phyloP scores from a whole-genome alignment of 371 early-diverging fungal genomes.

The Mucor circinelloides region DNA sequence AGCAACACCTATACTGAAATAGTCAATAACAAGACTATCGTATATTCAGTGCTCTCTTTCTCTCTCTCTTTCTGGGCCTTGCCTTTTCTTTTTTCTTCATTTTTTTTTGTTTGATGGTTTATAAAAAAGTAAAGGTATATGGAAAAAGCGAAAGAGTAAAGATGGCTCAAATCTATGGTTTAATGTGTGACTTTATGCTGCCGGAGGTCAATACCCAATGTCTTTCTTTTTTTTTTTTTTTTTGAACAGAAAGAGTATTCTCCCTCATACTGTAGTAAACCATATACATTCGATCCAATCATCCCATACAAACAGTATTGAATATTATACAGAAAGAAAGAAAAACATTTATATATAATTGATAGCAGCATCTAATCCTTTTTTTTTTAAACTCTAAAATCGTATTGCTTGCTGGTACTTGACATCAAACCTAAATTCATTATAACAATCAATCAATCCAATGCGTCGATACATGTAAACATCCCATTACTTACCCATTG shows the following conservation, averaged over 20 bases:
- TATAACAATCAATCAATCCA: not conserved
- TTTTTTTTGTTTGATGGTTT: not conserved
- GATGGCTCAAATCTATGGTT: not conserved
- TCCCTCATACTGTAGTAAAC: too few relatives aligned
- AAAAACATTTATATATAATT: not conserved
- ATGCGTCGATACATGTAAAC: too few relatives aligned
- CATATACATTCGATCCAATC: too few relatives aligned
- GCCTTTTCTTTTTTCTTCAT: not conserved
- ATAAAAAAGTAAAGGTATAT: not conserved
- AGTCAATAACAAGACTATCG: not conserved
- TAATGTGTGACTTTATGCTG: not conserved
- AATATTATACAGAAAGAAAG: not conserved
- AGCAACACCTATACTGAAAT: constrained; percentile 73
- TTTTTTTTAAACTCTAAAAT: constrained; percentile 17
- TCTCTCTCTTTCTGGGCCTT: not conserved
- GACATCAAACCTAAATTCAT: constrained; percentile 48
- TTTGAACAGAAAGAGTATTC: too few relatives aligned
- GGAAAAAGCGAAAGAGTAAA: not conserved
- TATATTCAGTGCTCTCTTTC: not conserved
- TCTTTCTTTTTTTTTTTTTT: too few relatives aligned
- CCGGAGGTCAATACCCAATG: not conserved
- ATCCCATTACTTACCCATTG: constrained; percentile 62
- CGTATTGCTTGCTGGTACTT: constrained; percentile 37
- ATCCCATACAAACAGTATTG: too few relatives aligned
- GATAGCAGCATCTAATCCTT: not conserved